phyloP scores from a whole-genome alignment of 2,329 filamentous ascomycete species.

The Stemphylium lycopersici region DNA sequence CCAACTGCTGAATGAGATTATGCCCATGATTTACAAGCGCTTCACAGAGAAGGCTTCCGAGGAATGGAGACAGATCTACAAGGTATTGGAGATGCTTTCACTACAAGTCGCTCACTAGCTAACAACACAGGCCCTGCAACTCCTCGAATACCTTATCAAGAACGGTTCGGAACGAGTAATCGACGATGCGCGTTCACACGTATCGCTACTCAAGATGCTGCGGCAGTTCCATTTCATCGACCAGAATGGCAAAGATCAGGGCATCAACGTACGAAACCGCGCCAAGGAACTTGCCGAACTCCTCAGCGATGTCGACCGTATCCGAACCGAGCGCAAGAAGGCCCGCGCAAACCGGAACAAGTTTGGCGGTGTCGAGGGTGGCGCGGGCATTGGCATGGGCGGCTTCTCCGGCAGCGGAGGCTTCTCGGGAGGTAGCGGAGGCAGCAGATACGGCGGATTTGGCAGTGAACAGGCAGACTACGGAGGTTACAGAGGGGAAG shows the following conservation, averaged over 20 bases:
- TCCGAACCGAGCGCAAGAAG: conserved; percentile 80
- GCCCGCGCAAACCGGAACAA: conserved; percentile 89
- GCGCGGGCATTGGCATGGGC: conserved; percentile 64
- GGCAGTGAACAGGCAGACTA: conserved; percentile 69
- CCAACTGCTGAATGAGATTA: conserved; percentile 97
- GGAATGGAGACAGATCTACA: conserved; percentile 99
- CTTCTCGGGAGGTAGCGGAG: conserved; percentile 47
- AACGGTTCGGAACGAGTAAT: conserved; percentile 97
- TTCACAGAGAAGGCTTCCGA: conserved; percentile 98
- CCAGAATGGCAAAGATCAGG: conserved; percentile 95
- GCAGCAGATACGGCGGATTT: conserved; percentile 83
- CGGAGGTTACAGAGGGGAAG: conserved; percentile 72
- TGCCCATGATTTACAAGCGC: conserved; percentile 99
- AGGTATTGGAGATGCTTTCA: conserved; percentile 59
- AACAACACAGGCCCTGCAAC: conserved; percentile 70
- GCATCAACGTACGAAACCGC: conserved; percentile 94
- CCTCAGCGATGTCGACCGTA: conserved; percentile 88
- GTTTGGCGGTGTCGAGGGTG: conserved; percentile 92
- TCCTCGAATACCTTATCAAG: conserved; percentile 96
- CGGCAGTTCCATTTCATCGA: conserved; percentile 98
- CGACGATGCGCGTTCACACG: conserved; percentile 92
- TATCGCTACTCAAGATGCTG: conserved; percentile 96
- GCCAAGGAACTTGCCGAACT: conserved; percentile 95
- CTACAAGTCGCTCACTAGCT: conserved; percentile 9
- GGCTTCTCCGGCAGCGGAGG: conserved; percentile 57